phyloP scores from a whole-genome alignment of 148 eudicot genomes.

The Fagopyrum homotropicum region DNA sequence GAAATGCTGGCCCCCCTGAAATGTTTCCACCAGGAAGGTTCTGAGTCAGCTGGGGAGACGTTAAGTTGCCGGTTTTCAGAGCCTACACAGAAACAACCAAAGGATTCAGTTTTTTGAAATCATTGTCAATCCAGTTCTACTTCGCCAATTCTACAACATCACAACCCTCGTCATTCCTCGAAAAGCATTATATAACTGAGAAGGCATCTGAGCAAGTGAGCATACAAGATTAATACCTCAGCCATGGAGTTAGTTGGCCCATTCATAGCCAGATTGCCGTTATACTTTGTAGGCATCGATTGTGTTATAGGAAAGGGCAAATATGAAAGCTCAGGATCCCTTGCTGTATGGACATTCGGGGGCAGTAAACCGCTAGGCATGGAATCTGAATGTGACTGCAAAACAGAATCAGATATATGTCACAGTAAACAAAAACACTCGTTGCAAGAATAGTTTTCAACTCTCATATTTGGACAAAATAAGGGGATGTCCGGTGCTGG shows the following conservation, averaged over 20 bases:
- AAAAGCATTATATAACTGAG: neutral
- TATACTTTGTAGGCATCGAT: conserved; percentile 54
- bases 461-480: neutral
- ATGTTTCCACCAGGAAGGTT: conserved; percentile 39
- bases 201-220: neutral
- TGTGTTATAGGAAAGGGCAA: conserved; percentile 61
- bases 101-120: neutral
- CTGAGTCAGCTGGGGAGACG: conserved; percentile 58
- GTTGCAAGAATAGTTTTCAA: neutral
- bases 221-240: conserved; percentile 42
- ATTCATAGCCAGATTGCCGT: conserved; percentile 42
- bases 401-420: neutral
- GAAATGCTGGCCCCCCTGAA: conserved; percentile 61
- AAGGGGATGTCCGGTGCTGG: neutral
- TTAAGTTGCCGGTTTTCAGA: conserved; percentile 43
- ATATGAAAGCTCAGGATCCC: conserved; percentile 74
- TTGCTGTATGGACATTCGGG: conserved; percentile 48
- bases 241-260: conserved; percentile 62
- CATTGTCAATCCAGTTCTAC: neutral
- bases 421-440: neutral
- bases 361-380: conserved; percentile 60
- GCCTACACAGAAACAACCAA: conserved; percentile 31
- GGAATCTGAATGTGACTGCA: conserved; percentile 62
- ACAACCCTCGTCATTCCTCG: neutral
- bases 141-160: neutral